These are phyloP conservation scores for Candida sojae DNA, from an alignment of 1,139 yeast genomes.

Conservation along the genomic window DNA sequence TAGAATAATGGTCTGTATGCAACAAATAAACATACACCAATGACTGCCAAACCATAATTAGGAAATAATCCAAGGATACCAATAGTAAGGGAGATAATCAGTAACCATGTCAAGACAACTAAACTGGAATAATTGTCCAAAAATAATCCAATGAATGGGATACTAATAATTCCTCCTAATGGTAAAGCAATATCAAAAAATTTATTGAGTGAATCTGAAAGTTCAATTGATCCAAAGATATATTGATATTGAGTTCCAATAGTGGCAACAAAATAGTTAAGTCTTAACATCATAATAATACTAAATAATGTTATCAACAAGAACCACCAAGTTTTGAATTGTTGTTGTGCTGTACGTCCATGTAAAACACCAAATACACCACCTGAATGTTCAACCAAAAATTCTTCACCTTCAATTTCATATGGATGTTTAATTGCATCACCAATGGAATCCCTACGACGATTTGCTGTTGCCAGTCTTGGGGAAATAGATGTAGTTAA, in stretches of 20 bases:
- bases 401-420: conserved; percentile 41
- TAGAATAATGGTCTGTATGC: conserved; percentile 48
- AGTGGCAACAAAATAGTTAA: conserved; percentile 50
- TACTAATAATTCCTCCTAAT: conserved; percentile 43
- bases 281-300: conserved; percentile 44
- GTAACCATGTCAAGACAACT: conserved; percentile 29
- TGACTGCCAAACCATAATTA: conserved; percentile 28
- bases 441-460: conserved; percentile 45
- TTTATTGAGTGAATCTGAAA: conserved; percentile 33
- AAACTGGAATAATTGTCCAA: conserved; percentile 42
- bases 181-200: conserved; percentile 49
- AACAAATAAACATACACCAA: conserved; percentile 41
- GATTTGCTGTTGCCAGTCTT: conserved; percentile 1
- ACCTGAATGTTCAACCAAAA: conserved; percentile 34
- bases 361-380: conserved; percentile 47
- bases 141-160: conserved; percentile 44
- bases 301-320: conserved; percentile 39
- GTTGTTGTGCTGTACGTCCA: conserved; percentile 43
- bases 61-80: conserved; percentile 42
- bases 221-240: conserved; percentile 28
- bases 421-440: conserved; percentile 50
- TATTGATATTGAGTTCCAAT: conserved; percentile 46
- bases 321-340: conserved; percentile 46
- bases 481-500: background rate
- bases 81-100: conserved; percentile 32